A percentile compares a stretch with the other conserved stretches of the same genome.
Conservation (phyloP, 768 basidiomycete genomes). For the Boletus subcaerulescens region DNA sequence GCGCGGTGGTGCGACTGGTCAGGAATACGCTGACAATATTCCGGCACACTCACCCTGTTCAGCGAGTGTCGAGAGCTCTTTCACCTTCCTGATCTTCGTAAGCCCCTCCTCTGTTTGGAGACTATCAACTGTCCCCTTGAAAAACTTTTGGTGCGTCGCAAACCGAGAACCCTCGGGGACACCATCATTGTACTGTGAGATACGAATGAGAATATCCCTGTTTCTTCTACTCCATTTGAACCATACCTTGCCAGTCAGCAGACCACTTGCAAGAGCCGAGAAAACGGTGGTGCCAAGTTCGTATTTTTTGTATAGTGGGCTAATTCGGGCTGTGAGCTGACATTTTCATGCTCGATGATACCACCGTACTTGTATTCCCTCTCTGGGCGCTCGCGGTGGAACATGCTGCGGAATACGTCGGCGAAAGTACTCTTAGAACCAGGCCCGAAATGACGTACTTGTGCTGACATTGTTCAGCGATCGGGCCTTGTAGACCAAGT, state of each 20-base stretch:
- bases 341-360: background rate
- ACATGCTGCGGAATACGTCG: constrained; percentile 34
- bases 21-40: background rate
- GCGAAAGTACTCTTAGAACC: too few species aligned
- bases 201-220: background rate
- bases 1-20: background rate
- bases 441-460: constrained; percentile 26
- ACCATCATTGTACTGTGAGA: constrained; percentile 45
- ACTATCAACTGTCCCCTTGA: constrained; percentile 42
- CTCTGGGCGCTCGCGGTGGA: constrained; percentile 55
- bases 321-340: constrained; percentile 20
- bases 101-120: constrained; percentile 42
- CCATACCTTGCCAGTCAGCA: constrained; percentile 53
- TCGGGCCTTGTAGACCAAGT: constrained; percentile 47
- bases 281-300: constrained; percentile 50
- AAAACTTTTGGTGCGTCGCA: constrained; percentile 45
- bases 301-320: constrained; percentile 47
- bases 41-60: constrained; percentile 25
- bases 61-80: constrained; percentile 45
- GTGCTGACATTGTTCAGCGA: constrained; percentile 52
- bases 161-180: constrained; percentile 52
- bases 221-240: background rate
- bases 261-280: constrained; percentile 52
- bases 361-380: constrained; percentile 46
- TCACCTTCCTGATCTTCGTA: constrained; percentile 48